Evolutionary conservation across 768 basidiomycete species (phyloP), one percentile per base, ranked within the genome.

Genomic region (Rhizopogon vesiculosus): DNA sequence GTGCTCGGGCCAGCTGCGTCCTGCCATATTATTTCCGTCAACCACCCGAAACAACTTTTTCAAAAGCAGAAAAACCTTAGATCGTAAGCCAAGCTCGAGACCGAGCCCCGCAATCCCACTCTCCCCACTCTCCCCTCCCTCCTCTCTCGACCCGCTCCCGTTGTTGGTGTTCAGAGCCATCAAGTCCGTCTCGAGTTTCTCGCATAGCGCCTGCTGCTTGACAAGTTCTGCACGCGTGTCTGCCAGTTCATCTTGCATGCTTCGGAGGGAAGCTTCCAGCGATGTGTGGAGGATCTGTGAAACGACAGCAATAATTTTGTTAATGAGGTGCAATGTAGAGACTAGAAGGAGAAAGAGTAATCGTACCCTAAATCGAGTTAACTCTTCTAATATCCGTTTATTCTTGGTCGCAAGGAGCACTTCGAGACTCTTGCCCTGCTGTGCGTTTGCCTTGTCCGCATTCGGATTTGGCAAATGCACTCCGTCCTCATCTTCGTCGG

Each of bases 331-430:
- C 33, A 25, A 7, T 22, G 55, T 42, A 2, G 8, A 55, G 18
- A 28, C 7, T 41, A 29, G 22, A 42, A 19, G 35, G 35, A 13
- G 35, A 38, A 25, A 22, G n/a, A 15, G 9, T 54, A 40, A 56
- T 66, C 82, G 8, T 62, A 93, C 94, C 58, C 96, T 76, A 65
- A 97, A 86, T 62, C 86, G 93, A 5, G 96, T 97, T 53, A 98
- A 74, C 65, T 98, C 93, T 62, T 98, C 95, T 44, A 92, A 78
- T 18, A 98, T 82, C 43, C 89, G 84, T 66, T 93, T 91, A 73
- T 98, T 99, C 78, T 98, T 98, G 41, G 82, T 86, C 5, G 94
- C 92, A 35, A 99, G 81, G 5, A 98, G 84, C 33, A 84, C 84
- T 70, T 99, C 96, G 1, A 99, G 81, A 0, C 94, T 92, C 67